Evolutionary conservation across 139 green algal genomes (phyloP).

Genomic region (Gonium pectorale): DNA sequence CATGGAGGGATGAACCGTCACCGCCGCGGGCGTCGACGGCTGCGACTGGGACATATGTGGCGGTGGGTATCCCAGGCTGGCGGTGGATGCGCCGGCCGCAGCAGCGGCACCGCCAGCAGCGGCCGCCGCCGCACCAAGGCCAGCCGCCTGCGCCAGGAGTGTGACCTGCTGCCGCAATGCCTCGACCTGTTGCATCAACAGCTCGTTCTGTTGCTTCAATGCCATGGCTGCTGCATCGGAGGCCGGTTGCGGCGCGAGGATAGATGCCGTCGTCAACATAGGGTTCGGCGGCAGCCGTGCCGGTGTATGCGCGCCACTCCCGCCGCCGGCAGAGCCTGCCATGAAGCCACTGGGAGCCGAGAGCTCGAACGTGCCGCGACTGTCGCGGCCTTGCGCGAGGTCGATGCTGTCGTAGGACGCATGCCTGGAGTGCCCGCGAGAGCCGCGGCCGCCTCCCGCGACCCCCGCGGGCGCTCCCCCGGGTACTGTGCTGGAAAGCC

Average conservation of each 20-base stretch:
- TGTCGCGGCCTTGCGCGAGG: not conserved
- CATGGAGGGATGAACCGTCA: not conserved
- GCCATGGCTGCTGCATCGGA: not conserved
- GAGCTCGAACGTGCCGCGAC: not conserved
- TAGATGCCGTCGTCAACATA: not conserved
- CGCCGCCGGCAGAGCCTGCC: not conserved
- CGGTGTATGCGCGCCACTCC: not conserved
- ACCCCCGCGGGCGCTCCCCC: too few relatives aligned
- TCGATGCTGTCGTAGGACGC: slow-evolving; percentile 35
- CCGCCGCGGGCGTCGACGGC: not conserved
- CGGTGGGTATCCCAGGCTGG: not conserved
- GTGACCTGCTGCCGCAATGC: slow-evolving; percentile 23
- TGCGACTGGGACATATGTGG: not conserved
- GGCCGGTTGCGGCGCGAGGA: not conserved
- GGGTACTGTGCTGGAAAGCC: too few relatives aligned
- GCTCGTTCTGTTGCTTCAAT: slow-evolving; percentile 38
- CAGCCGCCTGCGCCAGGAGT: slow-evolving; percentile 1
- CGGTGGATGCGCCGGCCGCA: not conserved
- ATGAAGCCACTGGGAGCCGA: not conserved
- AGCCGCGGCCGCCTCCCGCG: slow-evolving; percentile 11
- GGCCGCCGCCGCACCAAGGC: not conserved
- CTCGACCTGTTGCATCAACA: slow-evolving; percentile 9
- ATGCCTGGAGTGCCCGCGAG: slow-evolving; percentile 20
- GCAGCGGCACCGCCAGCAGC: not conserved
- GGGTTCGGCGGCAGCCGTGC: not conserved